These are phyloP conservation scores for Solanum hybrid DNA, from an alignment of 305 asterid genomes.

Conservation along the genomic window DNA sequence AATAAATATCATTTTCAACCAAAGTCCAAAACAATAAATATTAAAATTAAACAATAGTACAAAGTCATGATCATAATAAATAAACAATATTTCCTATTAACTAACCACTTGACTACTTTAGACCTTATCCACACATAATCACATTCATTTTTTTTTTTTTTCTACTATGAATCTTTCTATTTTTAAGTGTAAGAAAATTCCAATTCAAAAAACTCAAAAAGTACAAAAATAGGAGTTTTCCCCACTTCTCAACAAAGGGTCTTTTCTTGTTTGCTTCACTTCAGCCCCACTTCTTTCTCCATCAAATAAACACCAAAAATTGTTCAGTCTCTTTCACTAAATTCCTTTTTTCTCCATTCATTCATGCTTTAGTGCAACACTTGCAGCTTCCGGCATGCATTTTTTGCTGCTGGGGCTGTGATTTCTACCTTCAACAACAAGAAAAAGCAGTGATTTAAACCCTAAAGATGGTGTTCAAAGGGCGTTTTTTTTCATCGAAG, in stretches of 20 bases:
- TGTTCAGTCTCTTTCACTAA: background rate
- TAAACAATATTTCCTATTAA: background rate
- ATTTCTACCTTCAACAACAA: background rate
- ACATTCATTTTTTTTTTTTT: background rate
- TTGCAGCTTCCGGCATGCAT: background rate
- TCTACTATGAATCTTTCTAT: background rate
- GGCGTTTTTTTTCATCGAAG: slow-evolving; percentile 81
- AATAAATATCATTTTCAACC: background rate
- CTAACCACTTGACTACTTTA: background rate
- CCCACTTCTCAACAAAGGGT: background rate
- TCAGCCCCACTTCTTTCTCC: slow-evolving; percentile 5
- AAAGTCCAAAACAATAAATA: background rate
- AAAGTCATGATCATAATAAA: background rate
- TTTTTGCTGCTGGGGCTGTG: slow-evolving; percentile 8
- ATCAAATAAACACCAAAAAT: background rate
- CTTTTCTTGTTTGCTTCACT: background rate
- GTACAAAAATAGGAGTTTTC: background rate
- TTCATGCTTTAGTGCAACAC: background rate
- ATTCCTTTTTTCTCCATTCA: background rate
- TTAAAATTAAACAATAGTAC: background rate
- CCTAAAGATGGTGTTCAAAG: slow-evolving; percentile 79
- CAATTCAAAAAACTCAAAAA: background rate
- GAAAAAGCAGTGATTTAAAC: background rate
- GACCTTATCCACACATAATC: background rate
- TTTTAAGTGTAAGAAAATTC: background rate